Evolutionary conservation across 495 filamentous ascomycete genomes (phyloP).

Genomic region (Penicillium ucsense): DNA sequence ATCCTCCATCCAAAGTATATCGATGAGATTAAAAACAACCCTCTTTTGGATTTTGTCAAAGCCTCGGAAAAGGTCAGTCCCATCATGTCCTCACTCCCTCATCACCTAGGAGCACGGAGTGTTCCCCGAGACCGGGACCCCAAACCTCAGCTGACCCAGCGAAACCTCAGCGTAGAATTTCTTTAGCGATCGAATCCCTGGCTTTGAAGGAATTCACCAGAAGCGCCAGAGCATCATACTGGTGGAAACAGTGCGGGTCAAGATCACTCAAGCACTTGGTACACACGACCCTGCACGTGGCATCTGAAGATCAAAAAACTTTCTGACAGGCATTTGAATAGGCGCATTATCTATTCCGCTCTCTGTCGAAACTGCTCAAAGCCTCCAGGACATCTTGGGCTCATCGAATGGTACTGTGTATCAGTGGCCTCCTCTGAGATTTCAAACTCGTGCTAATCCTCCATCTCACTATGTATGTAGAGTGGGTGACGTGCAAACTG

Average conservation of each 20-base stretch:
- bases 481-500: constrained; percentile 24
- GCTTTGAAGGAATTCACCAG: constrained; percentile 35
- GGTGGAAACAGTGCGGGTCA: constrained; percentile 30
- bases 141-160: no score
- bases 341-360: constrained; percentile 30
- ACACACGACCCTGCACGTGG: neutral
- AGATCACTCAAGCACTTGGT: constrained; percentile 41
- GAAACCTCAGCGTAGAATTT: constrained; percentile 21
- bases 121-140: neutral
- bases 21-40: constrained; percentile 40
- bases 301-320: neutral
- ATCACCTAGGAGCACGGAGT: neutral
- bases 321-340: neutral
- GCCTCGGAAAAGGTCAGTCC: constrained; percentile 28
- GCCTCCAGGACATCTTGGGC: constrained; percentile 29
- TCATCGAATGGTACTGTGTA: constrained; percentile 23
- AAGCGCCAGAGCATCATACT: constrained; percentile 14
- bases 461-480: constrained; percentile 1
- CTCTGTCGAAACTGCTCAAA: constrained; percentile 30
- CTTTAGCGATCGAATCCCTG: constrained; percentile 31
- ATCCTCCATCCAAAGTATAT: constrained; percentile 39
- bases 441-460: neutral
- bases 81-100: constrained; percentile 3
- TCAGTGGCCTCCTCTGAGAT: no score
- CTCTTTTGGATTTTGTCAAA: constrained; percentile 27